Percentiles rank a stretch among this genome's conserved stretches.
phyloP scores from a whole-genome alignment of 192 early-diverging fungal species.

The Rhizophagus clarus region DNA sequence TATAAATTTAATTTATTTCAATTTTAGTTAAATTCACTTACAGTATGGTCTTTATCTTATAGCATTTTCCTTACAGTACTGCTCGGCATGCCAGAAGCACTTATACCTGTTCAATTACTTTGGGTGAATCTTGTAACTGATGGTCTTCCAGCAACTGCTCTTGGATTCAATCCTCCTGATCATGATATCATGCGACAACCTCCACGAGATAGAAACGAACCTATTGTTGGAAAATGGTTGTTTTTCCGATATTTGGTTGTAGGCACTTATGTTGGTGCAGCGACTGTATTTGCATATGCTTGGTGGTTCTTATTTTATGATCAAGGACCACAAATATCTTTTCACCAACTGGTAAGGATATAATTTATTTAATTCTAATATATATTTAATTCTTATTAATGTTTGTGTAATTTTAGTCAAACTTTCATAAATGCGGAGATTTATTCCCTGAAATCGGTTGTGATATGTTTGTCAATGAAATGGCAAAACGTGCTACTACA shows the following conservation, averaged over 20 bases:
- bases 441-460: slow-evolving; percentile 94
- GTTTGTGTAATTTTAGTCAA: slow-evolving; percentile 50
- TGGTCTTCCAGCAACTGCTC: slow-evolving; percentile 94
- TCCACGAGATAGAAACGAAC: slow-evolving; percentile 84
- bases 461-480: slow-evolving; percentile 80
- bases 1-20: not conserved
- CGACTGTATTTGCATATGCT: slow-evolving; percentile 95
- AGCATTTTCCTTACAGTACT: slow-evolving; percentile 94
- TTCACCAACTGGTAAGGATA: slow-evolving; percentile 75
- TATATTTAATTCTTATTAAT: not conserved
- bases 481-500: slow-evolving; percentile 88
- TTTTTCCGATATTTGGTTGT: slow-evolving; percentile 94
- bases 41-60: not conserved
- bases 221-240: slow-evolving; percentile 92
- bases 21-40: not conserved
- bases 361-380: not conserved
- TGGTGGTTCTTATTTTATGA: slow-evolving; percentile 98
- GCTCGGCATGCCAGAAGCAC: slow-evolving; percentile 94
- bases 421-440: slow-evolving; percentile 89
- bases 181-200: slow-evolving; percentile 93
- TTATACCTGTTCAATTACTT: slow-evolving; percentile 96
- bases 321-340: slow-evolving; percentile 86
- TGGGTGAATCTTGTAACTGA: slow-evolving; percentile 99
- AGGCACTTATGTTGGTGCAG: slow-evolving; percentile 89
- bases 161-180: slow-evolving; percentile 98